phyloP scores from a whole-genome alignment of 2,329 filamentous ascomycete species.

The Xylariomycetidae sp. region DNA sequence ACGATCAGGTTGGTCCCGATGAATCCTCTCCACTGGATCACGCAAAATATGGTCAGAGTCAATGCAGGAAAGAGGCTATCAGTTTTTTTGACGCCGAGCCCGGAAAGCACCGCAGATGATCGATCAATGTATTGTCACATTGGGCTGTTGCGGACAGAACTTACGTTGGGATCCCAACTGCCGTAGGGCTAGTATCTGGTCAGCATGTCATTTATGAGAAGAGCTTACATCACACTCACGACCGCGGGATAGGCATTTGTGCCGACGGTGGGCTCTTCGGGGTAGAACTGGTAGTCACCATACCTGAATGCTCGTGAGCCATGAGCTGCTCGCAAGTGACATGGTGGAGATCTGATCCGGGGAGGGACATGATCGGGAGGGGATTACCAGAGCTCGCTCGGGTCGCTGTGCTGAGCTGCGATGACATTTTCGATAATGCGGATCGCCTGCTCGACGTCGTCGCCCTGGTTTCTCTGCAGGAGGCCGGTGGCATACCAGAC shows the following conservation, averaged over 20 bases:
- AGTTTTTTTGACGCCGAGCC: too few species aligned
- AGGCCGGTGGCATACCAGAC: slow-evolving; percentile 46
- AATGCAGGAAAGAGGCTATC: too few species aligned
- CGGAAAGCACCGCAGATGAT: too few species aligned
- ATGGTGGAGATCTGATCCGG: not conserved
- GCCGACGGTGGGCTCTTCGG: slow-evolving; percentile 45
- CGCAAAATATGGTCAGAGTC: too few species aligned
- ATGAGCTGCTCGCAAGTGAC: too few species aligned
- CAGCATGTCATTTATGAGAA: too few species aligned
- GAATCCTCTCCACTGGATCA: slow-evolving; percentile 46
- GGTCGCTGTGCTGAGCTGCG: slow-evolving; percentile 38
- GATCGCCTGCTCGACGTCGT: slow-evolving; percentile 38
- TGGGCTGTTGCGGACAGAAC: too few species aligned
- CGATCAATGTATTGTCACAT: too few species aligned
- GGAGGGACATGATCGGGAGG: not conserved
- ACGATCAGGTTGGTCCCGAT: slow-evolving; percentile 46
- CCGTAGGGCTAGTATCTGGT: slow-evolving; percentile 30
- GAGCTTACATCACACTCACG: slow-evolving; percentile 11
- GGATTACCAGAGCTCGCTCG: slow-evolving; percentile 39
- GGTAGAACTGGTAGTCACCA: slow-evolving; percentile 40
- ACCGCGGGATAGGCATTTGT: slow-evolving; percentile 35
- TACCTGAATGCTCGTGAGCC: too few species aligned
- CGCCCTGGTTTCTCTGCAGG: slow-evolving; percentile 38
- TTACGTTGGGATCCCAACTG: slow-evolving; percentile 45
- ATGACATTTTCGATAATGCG: slow-evolving; percentile 43